These are phyloP conservation scores for Fabrea salina DNA, from an alignment of 169 alveolate genomes.

Conservation along the genomic window DNA sequence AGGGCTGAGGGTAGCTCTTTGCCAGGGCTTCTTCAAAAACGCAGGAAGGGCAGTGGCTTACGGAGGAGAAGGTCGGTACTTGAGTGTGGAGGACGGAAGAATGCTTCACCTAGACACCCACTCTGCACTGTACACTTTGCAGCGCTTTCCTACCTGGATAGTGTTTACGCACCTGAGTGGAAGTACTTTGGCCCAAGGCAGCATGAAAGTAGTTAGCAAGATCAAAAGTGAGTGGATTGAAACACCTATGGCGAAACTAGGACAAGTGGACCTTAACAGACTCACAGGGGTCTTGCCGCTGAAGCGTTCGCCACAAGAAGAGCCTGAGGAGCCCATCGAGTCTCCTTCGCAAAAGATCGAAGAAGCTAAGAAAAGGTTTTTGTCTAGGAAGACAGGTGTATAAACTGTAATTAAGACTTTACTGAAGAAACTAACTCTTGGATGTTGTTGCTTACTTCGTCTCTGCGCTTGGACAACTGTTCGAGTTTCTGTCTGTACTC, in stretches of 20 bases:
- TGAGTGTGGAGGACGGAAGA: slow-evolving; percentile 24
- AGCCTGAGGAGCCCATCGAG: neutral
- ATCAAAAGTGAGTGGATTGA: slow-evolving; percentile 11
- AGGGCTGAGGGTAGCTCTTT: slow-evolving; percentile 40
- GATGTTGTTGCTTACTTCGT: slow-evolving; percentile 7
- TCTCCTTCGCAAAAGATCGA: neutral
- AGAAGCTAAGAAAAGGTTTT: slow-evolving; percentile 10
- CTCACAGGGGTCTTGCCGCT: neutral
- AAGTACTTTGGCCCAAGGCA: neutral
- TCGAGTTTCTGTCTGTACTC: neutral
- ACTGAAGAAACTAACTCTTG: slow-evolving; percentile 32
- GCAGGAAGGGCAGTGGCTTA: slow-evolving; percentile 57
- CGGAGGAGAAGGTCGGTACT: slow-evolving; percentile 66
- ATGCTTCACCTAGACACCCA: slow-evolving; percentile 2
- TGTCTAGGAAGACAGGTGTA: neutral
- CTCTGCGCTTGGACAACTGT: neutral
- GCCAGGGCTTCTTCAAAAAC: slow-evolving; percentile 65
- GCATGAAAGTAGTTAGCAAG: neutral
- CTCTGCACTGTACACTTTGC: neutral
- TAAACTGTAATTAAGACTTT: slow-evolving; percentile 1
- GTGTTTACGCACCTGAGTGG: slow-evolving; percentile 20
- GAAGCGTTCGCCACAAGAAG: neutral
- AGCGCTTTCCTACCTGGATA: slow-evolving; percentile 1
- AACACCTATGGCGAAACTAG: neutral
- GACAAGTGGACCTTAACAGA: neutral